Evolutionary conservation across 1,139 yeast species (phyloP).

Genomic region (Yamadazyma songkhlaensis): DNA sequence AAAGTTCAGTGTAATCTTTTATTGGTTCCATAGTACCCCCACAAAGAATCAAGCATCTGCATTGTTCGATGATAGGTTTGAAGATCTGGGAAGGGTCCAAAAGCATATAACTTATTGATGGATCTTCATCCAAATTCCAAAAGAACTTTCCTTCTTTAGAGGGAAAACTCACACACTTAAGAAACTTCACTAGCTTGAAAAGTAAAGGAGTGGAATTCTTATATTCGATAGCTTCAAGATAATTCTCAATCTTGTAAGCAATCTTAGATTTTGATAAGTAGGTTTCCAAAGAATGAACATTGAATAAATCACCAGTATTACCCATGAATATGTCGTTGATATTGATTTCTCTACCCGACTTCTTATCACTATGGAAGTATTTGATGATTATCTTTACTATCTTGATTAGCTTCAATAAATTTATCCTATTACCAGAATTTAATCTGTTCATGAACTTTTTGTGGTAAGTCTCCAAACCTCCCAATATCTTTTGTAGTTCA

Average conservation of each 20-base stretch:
- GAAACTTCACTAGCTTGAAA: constrained; percentile 63
- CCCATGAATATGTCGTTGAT: constrained; percentile 52
- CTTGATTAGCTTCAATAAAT: constrained; percentile 61
- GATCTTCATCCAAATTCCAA: constrained; percentile 44
- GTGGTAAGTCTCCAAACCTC: constrained; percentile 53
- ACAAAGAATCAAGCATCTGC: constrained; percentile 74
- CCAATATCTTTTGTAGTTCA: constrained; percentile 46
- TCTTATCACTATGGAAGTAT: constrained; percentile 35
- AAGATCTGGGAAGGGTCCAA: constrained; percentile 79
- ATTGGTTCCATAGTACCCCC: constrained; percentile 98
- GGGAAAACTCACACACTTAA: constrained; percentile 69
- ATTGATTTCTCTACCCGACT: constrained; percentile 54
- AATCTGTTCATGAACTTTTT: constrained; percentile 59
- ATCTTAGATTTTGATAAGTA: constrained; percentile 70
- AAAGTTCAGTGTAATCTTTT: constrained; percentile 58
- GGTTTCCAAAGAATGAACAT: constrained; percentile 63
- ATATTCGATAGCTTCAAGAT: constrained; percentile 42
- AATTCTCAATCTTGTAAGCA: constrained; percentile 81
- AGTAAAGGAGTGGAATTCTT: constrained; percentile 50
- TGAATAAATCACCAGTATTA: constrained; percentile 68
- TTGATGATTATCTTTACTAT: constrained; percentile 50
- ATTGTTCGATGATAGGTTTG: constrained; percentile 59
- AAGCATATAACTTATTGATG: constrained; percentile 62
- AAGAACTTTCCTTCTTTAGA: constrained; percentile 79
- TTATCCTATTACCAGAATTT: constrained; percentile 72